Evolutionary conservation across 805 yeast genomes (phyloP), one percentile per base, ranked within the genome.

Genomic region (Ogataea henricii): DNA sequence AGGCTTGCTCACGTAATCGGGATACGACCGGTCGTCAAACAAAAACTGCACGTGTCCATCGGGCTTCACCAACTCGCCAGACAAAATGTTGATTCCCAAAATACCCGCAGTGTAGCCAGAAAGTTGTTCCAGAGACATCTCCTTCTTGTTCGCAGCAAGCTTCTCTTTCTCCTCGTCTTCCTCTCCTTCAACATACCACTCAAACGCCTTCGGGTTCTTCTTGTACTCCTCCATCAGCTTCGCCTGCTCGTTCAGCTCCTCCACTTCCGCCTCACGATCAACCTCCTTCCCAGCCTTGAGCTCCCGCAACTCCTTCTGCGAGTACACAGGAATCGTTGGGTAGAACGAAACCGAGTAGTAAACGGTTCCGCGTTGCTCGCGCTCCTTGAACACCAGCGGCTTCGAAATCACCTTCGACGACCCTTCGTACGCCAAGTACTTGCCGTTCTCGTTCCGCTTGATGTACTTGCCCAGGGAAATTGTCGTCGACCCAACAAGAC

Each of bases 21-120:
- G 89, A 43, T 72, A 76, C 1, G 75, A 72, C 33, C 73, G 70
- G 57, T 87, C 91, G 65, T 87, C 95, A 52, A 85, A 73, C 45
- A 83, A 69, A 13, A 80, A 68, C 53, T 84, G 87, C 26, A 86
- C 70, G 54, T 64, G 79, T 4, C 76, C 62, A 41, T 78, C 81
- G 1, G 79, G 67, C 54, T 69, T 74, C 43, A 70, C 62, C 41
- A 83, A 70, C 9, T 58, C 60, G 46, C 87, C 91, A 8, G 66
- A 62, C 7, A 74, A 37, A 18, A 87, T 50, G 57, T 80, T 80
- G 33, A 85, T 74, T 26, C 78, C 74, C 41, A 86, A 59, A 34
- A 77, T 73, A 69, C 95, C 95, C 21, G 87, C 74, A 58, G 83
- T 77, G 63, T 77, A 72, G 26, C 74, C 61, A 29, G 82, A 52